Conservation (phyloP, 1,139 yeast genomes). For the Eremothecium gossypii region DNA sequence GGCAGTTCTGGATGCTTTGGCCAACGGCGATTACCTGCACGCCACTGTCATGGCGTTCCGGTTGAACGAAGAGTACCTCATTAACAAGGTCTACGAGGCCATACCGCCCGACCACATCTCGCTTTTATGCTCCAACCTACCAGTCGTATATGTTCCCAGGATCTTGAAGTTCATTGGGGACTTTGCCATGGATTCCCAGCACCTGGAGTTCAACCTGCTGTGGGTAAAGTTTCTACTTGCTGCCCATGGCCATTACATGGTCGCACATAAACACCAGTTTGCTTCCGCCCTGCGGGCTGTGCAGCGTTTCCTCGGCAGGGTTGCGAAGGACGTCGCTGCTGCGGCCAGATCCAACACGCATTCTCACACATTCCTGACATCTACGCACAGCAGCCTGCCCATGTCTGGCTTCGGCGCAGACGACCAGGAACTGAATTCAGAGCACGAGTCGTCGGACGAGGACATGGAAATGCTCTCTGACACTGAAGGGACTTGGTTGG, state of each 20-base stretch:
- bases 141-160: conserved; percentile 64
- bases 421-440: conserved; percentile 9
- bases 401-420: conserved; percentile 20
- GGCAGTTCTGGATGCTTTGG: conserved; percentile 52
- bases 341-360: conserved; percentile 49
- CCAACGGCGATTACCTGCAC: conserved; percentile 62
- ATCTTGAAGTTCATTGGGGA: conserved; percentile 65
- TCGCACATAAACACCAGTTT: conserved; percentile 53
- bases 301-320: conserved; percentile 64
- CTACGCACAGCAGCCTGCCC: conserved; percentile 28
- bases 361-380: conserved; percentile 37
- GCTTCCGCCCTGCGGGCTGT: conserved; percentile 59
- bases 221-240: conserved; percentile 70
- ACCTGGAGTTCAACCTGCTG: conserved; percentile 69
- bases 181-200: conserved; percentile 65
- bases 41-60: conserved; percentile 93
- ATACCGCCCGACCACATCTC: conserved; percentile 69
- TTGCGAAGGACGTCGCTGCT: conserved; percentile 63
- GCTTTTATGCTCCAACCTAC: conserved; percentile 58
- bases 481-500: conserved; percentile 27
- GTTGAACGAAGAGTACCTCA: conserved; percentile 68
- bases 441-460: conserved; percentile 22
- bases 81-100: conserved; percentile 63
- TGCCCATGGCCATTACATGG: conserved; percentile 70
- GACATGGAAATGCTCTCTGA: conserved; percentile 15